Evolutionary conservation across 1,284 basidiomycete species (phyloP).

Genomic region (Ustilago tritici): DNA sequence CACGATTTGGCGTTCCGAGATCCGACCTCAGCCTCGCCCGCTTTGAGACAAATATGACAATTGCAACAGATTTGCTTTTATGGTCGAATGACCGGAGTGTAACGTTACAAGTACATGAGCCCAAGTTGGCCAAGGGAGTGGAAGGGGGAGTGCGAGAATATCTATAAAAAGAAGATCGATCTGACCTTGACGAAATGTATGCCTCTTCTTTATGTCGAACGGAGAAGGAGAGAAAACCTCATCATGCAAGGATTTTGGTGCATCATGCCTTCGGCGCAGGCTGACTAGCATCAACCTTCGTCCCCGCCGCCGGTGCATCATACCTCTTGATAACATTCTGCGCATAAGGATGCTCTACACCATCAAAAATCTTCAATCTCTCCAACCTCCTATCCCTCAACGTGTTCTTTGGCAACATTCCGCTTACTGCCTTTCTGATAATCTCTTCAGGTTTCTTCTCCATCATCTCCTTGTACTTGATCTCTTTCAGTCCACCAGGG

Average conservation of each 20-base stretch:
- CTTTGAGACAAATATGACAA: background rate
- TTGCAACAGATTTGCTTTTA: conserved; percentile 3
- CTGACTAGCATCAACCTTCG: conserved; percentile 1
- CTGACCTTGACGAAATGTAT: too few relatives aligned
- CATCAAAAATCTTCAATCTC: conserved; percentile 66
- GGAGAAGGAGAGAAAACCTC: too few relatives aligned
- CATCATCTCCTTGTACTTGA: conserved; percentile 65
- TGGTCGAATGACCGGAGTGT: background rate
- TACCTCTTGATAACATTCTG: conserved; percentile 54
- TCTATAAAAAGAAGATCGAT: background rate
- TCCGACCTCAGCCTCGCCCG: conserved; percentile 1
- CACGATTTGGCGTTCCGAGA: conserved; percentile 1
- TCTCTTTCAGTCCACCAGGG: conserved; percentile 86
- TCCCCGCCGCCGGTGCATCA: background rate
- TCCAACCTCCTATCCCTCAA: conserved; percentile 66
- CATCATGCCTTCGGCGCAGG: conserved; percentile 24
- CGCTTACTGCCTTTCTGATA: conserved; percentile 66
- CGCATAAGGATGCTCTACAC: conserved; percentile 63
- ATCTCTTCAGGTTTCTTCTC: conserved; percentile 84
- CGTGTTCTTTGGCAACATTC: conserved; percentile 70
- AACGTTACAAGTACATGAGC: conserved; percentile 41
- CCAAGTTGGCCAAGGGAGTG: background rate
- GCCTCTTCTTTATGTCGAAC: too few relatives aligned
- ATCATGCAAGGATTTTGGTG: background rate
- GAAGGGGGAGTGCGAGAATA: background rate